Evolutionary conservation across 1,139 yeast species (phyloP).

Genomic region (Debaryomycetaceae sp.): DNA sequence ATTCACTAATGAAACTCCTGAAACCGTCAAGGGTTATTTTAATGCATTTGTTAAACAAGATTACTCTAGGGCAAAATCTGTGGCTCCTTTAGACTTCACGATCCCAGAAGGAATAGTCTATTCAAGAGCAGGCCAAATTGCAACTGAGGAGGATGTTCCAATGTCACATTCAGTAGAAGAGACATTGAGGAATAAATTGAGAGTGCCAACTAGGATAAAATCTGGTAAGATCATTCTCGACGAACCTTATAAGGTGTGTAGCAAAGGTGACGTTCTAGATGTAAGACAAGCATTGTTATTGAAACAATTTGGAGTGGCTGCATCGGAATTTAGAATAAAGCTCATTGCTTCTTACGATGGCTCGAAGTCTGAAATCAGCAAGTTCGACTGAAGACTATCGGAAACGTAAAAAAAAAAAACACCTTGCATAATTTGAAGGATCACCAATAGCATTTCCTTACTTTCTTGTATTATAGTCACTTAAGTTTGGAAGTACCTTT

Average conservation of each 20-base stretch:
- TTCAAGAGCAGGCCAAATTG: constrained; percentile 92
- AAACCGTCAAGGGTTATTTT: constrained; percentile 83
- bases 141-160: constrained; percentile 91
- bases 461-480: not conserved
- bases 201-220: constrained; percentile 88
- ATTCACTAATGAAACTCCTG: constrained; percentile 82
- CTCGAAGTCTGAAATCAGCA: constrained; percentile 37
- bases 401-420: not conserved
- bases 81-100: constrained; percentile 75
- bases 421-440: not conserved
- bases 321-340: constrained; percentile 82
- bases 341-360: constrained; percentile 73
- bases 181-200: constrained; percentile 80
- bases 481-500: not conserved
- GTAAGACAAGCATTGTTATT: constrained; percentile 88
- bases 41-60: constrained; percentile 73
- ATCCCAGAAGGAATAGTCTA: constrained; percentile 89
- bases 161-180: constrained; percentile 95
- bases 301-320: constrained; percentile 94
- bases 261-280: constrained; percentile 74
- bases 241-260: constrained; percentile 77
- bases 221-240: constrained; percentile 80
- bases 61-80: constrained; percentile 85
- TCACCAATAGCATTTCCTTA: not conserved
- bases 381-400: constrained; percentile 11